A percentile compares a stretch with the other conserved stretches of the same genome.
Conservation (phyloP, 306 rosid species). For the Canavalia gladiata region DNA sequence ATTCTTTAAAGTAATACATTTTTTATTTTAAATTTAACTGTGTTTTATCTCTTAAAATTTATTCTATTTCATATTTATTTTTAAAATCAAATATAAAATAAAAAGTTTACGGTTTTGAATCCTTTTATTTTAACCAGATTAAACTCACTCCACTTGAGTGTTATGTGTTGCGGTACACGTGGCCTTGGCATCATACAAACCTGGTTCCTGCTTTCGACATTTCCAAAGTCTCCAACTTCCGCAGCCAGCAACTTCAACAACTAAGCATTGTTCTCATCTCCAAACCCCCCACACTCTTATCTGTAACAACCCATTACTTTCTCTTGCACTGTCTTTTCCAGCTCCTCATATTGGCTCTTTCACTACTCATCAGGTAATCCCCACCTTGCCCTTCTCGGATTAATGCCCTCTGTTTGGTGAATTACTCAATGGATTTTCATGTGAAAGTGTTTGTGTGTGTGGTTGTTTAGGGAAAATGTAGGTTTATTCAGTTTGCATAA, state of each 20-base stretch:
- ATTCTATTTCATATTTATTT: too few relatives aligned
- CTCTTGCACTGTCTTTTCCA: not conserved
- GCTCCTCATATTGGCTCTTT: conserved; percentile 54
- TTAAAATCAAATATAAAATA: too few relatives aligned
- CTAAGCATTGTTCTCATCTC: too few relatives aligned
- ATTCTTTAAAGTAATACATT: too few relatives aligned
- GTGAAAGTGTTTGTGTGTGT: not conserved
- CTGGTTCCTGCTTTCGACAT: not conserved
- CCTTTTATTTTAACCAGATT: too few relatives aligned
- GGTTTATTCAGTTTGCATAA: conserved; percentile 1
- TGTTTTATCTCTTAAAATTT: too few relatives aligned
- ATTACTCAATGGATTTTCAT: conserved; percentile 9
- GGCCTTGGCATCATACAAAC: too few relatives aligned
- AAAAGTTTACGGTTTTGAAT: too few relatives aligned
- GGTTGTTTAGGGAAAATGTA: not conserved
- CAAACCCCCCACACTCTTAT: too few relatives aligned
- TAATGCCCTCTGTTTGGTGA: not conserved
- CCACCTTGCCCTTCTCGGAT: not conserved
- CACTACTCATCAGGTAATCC: conserved; percentile 49
- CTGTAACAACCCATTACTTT: not conserved
- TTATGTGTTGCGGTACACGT: too few relatives aligned
- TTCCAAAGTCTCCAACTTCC: not conserved
- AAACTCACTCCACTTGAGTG: too few relatives aligned
- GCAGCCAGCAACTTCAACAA: not conserved
- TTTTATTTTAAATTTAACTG: too few relatives aligned